Evolutionary conservation across 108 stramenopile species (phyloP).

Genomic region (Pinguiococcus pyrenoidosus): DNA sequence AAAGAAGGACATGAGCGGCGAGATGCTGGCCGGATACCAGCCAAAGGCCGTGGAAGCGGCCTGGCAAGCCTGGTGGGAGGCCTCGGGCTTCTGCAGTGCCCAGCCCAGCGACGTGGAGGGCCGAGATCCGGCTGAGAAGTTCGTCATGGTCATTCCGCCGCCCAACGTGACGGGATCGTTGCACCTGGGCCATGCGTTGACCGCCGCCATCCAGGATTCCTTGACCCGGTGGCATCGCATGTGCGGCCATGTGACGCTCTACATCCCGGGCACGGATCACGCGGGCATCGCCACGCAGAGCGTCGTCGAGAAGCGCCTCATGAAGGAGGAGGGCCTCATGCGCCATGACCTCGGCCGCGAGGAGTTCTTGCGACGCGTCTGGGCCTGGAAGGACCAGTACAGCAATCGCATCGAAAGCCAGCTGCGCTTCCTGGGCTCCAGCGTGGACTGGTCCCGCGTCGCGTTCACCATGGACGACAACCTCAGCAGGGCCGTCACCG

Average conservation of each 20-base stretch:
- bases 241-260: slow-evolving; percentile 88
- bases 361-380: slow-evolving; percentile 51
- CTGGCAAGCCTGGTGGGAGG: slow-evolving; percentile 53
- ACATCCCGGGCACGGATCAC: slow-evolving; percentile 96
- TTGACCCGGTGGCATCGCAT: slow-evolving; percentile 96
- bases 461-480: slow-evolving; percentile 98
- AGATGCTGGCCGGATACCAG: slow-evolving; percentile 80
- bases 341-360: slow-evolving; percentile 91
- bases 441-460: slow-evolving; percentile 90
- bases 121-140: slow-evolving; percentile 59
- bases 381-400: slow-evolving; percentile 97
- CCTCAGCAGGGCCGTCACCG: slow-evolving; percentile 73
- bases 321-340: slow-evolving; percentile 70
- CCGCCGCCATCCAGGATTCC: slow-evolving; percentile 92
- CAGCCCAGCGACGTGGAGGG: slow-evolving; percentile 38
- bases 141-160: slow-evolving; percentile 98
- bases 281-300: slow-evolving; percentile 99
- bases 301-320: slow-evolving; percentile 95
- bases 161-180: slow-evolving; percentile 95
- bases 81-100: slow-evolving; percentile 2
- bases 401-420: slow-evolving; percentile 78
- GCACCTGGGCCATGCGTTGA: slow-evolving; percentile 97
- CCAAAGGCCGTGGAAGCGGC: slow-evolving; percentile 87
- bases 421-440: slow-evolving; percentile 67
- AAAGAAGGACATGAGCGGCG: slow-evolving; percentile 27